Evolutionary conservation across 169 alveolate genomes (phyloP).

Genomic region (Plasmodium cynomolgi): DNA sequence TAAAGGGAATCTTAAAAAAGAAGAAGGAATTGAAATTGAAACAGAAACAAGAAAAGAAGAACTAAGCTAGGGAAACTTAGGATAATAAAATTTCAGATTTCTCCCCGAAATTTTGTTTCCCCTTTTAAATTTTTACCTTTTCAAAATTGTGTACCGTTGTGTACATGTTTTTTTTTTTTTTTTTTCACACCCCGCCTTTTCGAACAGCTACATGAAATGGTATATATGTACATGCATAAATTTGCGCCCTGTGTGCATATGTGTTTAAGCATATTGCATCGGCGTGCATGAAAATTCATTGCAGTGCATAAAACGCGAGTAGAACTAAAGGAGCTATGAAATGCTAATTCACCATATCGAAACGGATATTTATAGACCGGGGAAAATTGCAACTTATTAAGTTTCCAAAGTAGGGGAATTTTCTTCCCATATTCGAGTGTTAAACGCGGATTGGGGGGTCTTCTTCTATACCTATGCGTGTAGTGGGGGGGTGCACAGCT

Average conservation of each 20-base stretch:
- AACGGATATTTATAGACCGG: background rate
- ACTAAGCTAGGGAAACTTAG: background rate
- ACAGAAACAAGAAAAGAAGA: constrained; percentile 43
- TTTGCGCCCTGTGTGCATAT: background rate
- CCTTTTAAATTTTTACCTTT: background rate
- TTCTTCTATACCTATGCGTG: background rate
- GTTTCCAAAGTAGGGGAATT: background rate
- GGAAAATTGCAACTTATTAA: background rate
- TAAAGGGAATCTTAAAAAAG: constrained; percentile 82
- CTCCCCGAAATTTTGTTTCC: background rate
- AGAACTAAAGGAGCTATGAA: background rate
- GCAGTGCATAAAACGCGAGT: background rate
- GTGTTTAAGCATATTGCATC: background rate
- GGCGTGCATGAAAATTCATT: background rate
- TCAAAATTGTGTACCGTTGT: background rate
- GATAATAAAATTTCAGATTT: background rate
- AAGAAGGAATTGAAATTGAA: constrained; percentile 51
- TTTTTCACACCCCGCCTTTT: background rate
- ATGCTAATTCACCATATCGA: background rate
- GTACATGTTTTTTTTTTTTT: background rate
- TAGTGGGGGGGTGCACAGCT: background rate
- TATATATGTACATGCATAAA: background rate
- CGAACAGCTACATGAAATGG: constrained; percentile 2
- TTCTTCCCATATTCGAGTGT: background rate
- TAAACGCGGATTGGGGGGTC: background rate